phyloP scores from a whole-genome alignment of 2,329 filamentous ascomycete species.

The Fusarium guadeloupense region DNA sequence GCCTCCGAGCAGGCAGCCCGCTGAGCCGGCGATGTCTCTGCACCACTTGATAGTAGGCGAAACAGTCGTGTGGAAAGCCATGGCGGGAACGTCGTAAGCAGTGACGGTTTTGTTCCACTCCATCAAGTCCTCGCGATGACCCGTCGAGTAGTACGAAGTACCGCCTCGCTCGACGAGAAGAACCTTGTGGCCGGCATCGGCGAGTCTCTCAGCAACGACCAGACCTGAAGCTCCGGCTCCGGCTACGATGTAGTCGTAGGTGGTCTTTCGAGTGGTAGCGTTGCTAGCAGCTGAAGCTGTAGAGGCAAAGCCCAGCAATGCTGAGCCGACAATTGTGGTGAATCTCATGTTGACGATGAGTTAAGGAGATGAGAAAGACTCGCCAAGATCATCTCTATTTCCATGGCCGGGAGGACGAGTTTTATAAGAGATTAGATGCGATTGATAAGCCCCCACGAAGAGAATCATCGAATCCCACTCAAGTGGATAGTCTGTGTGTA shows the following conservation, averaged over 20 bases:
- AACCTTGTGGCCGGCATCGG: conserved; percentile 70
- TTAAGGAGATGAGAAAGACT: neutral
- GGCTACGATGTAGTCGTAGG: conserved; percentile 38
- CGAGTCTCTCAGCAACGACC: conserved; percentile 54
- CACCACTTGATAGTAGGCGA: conserved; percentile 49
- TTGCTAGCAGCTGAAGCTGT: conserved; percentile 10
- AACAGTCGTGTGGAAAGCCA: conserved; percentile 75
- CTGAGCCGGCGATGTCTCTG: conserved; percentile 28
- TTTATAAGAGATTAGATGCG: conserved; percentile 35
- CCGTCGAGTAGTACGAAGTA: conserved; percentile 69
- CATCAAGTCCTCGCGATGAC: conserved; percentile 65
- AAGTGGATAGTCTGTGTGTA: conserved; percentile 30
- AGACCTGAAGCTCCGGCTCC: conserved; percentile 38
- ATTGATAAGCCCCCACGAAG: conserved; percentile 34
- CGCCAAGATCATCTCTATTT: conserved; percentile 1
- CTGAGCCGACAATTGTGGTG: conserved; percentile 9
- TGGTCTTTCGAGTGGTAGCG: conserved; percentile 16
- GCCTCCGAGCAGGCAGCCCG: conserved; percentile 73
- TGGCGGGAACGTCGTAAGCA: conserved; percentile 74
- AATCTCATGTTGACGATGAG: conserved; percentile 21
- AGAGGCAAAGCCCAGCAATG: conserved; percentile 21
- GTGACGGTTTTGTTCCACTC: conserved; percentile 71
- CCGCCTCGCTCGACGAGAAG: conserved; percentile 68
- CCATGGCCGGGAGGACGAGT: neutral
- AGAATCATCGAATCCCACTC: conserved; percentile 8